Conservation (phyloP, 495 filamentous ascomycete genomes). For the Penicillium taxi region DNA sequence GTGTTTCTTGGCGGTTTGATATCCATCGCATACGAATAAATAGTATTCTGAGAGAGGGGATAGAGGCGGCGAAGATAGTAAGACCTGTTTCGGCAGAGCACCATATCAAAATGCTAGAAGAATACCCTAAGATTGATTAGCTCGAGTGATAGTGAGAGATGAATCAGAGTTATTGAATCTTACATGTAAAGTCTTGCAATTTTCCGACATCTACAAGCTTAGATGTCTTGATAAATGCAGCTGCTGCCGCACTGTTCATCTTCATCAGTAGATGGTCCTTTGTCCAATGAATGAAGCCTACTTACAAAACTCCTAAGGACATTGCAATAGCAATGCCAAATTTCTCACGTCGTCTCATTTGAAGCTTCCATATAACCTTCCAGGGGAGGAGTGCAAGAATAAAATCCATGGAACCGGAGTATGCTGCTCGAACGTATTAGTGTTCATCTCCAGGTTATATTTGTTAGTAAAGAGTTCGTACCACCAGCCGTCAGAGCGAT, state of each 20-base stretch:
- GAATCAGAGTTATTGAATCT: background rate
- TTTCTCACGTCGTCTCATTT: constrained; percentile 21
- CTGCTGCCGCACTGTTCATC: constrained; percentile 9
- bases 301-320: constrained; percentile 22
- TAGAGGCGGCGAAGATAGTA: constrained; percentile 20
- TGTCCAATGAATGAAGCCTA: background rate
- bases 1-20: constrained; percentile 7
- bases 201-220: constrained; percentile 11
- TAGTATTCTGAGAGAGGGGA: constrained; percentile 16
- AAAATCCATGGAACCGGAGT: constrained; percentile 22
- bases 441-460: background rate
- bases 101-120: constrained; percentile 15
- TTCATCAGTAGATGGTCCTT: background rate
- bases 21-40: constrained; percentile 12
- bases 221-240: constrained; percentile 21
- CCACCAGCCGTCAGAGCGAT: constrained; percentile 18
- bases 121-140: constrained; percentile 3
- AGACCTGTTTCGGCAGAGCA: constrained; percentile 18
- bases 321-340: constrained; percentile 19
- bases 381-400: constrained; percentile 20
- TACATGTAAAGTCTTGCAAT: constrained; percentile 20
- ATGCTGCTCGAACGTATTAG: constrained; percentile 6
- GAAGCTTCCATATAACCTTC: constrained; percentile 18
- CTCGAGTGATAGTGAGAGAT: background rate
- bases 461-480: constrained; percentile 1